Evolutionary conservation across 108 stramenopile genomes (phyloP).

Genomic region (Cylindrotheca closterium): DNA sequence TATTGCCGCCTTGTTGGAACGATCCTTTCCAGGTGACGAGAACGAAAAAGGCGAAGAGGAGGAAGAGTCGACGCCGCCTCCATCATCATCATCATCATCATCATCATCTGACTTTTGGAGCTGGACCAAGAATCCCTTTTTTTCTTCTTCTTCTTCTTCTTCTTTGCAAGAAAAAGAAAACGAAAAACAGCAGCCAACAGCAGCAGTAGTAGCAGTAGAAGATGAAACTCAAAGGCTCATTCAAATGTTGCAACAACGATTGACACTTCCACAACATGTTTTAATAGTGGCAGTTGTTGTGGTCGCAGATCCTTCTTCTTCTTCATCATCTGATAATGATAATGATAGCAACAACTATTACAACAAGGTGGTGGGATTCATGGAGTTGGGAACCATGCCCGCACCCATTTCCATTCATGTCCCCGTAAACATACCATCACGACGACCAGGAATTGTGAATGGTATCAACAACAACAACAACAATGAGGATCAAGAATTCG

Average conservation of each 20-base stretch:
- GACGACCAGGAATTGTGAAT: neutral
- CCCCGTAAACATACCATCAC: neutral
- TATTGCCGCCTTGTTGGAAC: neutral
- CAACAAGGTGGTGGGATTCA: constrained; percentile 8
- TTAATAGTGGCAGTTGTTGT: neutral
- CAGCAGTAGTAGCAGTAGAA: neutral
- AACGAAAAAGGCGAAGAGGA: neutral
- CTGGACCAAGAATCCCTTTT: neutral
- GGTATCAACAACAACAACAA: neutral
- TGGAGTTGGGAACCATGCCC: constrained; percentile 22
- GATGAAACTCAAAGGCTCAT: neutral
- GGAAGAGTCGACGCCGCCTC: neutral
- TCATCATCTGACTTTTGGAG: too few relatives aligned
- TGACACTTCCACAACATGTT: neutral
- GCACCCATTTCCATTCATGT: neutral
- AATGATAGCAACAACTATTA: neutral
- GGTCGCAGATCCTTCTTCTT: neutral
- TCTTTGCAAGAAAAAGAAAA: neutral
- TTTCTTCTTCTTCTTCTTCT: neutral
- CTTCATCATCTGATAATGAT: neutral
- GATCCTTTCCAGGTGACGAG: neutral
- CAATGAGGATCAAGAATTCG: neutral
- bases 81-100: neutral
- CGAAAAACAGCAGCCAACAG: too few relatives aligned
- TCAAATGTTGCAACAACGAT: neutral